Evolutionary conservation across 2,329 filamentous ascomycete genomes (phyloP).

Genomic region (Diaporthe amygdali): DNA sequence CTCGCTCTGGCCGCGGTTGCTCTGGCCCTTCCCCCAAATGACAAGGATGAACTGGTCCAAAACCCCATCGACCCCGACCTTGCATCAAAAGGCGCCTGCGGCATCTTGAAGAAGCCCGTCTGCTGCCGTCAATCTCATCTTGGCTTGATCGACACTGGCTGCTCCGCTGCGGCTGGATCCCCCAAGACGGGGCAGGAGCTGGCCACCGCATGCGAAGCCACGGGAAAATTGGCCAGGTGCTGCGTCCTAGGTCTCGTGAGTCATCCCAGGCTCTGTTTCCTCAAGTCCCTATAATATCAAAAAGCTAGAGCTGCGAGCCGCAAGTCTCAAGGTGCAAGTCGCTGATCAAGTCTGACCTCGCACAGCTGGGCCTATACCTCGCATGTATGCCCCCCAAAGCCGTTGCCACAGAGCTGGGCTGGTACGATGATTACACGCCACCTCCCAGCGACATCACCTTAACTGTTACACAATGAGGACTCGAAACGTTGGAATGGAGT

Average conservation of each 20-base stretch:
- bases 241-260: background rate
- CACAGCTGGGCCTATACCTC: background rate
- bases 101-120: background rate
- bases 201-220: background rate
- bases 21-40: background rate
- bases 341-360: background rate
- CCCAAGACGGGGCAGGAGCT: background rate
- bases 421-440: background rate
- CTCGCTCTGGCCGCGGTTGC: background rate
- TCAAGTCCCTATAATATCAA: too few species aligned
- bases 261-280: too few species aligned
- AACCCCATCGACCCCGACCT: too few species aligned
- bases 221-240: background rate
- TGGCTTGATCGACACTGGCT: background rate
- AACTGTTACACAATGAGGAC: background rate
- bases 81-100: background rate
- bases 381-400: background rate
- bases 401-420: background rate
- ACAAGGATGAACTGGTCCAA: background rate
- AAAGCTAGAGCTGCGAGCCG: background rate
- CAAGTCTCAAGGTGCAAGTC: background rate
- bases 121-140: background rate
- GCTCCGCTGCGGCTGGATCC: background rate
- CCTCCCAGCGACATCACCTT: too few species aligned
- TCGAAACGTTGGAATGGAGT: background rate